Percentiles rank a stretch among this genome's conserved stretches.
Conservation (phyloP, 768 basidiomycete genomes). For the Rhodotorula taiwanensis region DNA sequence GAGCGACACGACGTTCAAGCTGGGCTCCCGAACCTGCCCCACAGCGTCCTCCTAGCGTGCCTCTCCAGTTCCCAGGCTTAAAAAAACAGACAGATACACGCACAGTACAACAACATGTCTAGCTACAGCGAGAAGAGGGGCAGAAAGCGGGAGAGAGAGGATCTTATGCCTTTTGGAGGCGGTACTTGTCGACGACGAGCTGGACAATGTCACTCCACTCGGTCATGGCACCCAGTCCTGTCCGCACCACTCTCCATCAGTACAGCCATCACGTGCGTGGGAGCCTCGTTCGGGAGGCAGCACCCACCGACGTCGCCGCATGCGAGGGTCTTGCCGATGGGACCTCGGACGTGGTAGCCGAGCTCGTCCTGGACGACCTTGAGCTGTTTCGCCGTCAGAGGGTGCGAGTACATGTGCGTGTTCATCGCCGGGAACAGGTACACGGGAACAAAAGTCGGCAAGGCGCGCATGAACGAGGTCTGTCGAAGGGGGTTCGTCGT, state of each 20-base stretch:
- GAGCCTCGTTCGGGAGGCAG: not conserved
- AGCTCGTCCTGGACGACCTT: constrained; percentile 66
- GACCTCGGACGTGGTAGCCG: constrained; percentile 73
- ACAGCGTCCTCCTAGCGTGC: no score
- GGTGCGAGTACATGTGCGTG: constrained; percentile 94
- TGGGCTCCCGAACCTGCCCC: no score
- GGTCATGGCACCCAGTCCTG: constrained; percentile 89
- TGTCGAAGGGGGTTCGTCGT: constrained; percentile 18
- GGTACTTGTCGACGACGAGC: constrained; percentile 42
- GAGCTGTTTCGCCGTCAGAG: constrained; percentile 78
- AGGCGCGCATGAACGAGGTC: constrained; percentile 67
- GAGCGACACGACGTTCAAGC: no score
- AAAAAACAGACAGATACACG: no score
- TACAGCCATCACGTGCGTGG: constrained; percentile 7
- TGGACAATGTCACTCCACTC: constrained; percentile 79
- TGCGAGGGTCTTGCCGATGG: constrained; percentile 77
- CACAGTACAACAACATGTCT: no score
- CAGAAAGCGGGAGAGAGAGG: no score
- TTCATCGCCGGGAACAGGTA: constrained; percentile 98
- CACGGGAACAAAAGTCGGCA: constrained; percentile 70
- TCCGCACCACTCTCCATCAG: not conserved
- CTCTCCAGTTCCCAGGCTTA: no score
- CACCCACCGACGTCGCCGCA: constrained; percentile 81
- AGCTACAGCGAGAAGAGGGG: no score
- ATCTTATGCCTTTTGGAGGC: constrained; percentile 11